phyloP scores from a whole-genome alignment of 2,329 filamentous ascomycete species.

The Macroventuria anomochaeta region DNA sequence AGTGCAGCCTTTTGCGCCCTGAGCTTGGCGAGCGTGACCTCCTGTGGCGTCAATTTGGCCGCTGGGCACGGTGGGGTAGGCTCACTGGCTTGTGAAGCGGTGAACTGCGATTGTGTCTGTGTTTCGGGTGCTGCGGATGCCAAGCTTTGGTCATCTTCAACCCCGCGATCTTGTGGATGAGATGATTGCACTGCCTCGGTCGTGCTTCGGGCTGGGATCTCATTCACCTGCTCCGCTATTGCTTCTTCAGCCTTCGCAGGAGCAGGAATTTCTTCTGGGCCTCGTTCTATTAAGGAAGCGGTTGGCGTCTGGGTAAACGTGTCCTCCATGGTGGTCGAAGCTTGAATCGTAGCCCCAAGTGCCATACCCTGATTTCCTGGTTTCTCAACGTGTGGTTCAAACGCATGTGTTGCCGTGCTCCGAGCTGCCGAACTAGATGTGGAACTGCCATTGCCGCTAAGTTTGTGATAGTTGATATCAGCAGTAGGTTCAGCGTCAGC shows the following conservation, averaged over 20 bases:
- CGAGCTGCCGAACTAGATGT: background rate
- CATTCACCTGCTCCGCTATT: background rate
- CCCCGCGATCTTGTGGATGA: background rate
- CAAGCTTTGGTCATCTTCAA: too few species aligned
- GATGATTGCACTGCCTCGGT: too few species aligned
- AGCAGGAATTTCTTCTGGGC: background rate
- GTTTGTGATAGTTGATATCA: background rate
- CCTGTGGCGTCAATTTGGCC: slow-evolving; percentile 46
- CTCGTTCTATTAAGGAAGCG: background rate
- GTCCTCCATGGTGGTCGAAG: background rate
- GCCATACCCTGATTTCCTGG: background rate
- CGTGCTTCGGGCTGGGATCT: background rate
- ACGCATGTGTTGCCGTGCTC: background rate
- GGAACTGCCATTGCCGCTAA: background rate
- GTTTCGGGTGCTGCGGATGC: background rate
- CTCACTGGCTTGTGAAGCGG: background rate
- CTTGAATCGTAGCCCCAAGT: background rate
- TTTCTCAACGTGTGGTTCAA: background rate
- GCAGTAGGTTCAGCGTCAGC: background rate
- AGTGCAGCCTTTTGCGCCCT: slow-evolving; percentile 51
- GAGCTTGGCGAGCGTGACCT: slow-evolving; percentile 57
- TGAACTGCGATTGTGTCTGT: background rate
- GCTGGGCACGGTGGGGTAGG: background rate
- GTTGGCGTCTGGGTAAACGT: background rate
- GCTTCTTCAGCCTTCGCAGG: background rate